Evolutionary conservation across 2,329 filamentous ascomycete genomes (phyloP), one percentile per base, ranked within the genome.

Genomic region (Didymella keratinophila): DNA sequence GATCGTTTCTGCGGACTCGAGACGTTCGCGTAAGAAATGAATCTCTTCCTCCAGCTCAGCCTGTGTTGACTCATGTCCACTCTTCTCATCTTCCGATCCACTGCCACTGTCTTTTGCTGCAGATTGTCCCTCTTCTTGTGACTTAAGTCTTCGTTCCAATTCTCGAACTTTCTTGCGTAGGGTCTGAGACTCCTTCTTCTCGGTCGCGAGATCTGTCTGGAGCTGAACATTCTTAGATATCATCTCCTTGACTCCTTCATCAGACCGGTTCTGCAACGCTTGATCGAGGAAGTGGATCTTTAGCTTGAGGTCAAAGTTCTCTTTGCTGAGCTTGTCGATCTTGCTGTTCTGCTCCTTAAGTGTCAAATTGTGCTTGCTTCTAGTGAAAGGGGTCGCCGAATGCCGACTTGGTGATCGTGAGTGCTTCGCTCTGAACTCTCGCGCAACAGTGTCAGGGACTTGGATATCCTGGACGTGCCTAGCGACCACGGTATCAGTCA

Each of bases 301-400:
- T 10, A 69, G 57, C 53, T 69, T 69, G 41, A 99, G 83, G 23
- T 92, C 92, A 74, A 98, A 99, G 73, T 99, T 99, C 76, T 99
- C 95, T 78, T 99, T 99, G 60, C 92, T 96, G 2, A 98, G 84
- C 58, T 93, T 88, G 77, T 99, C 95, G 64, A 99, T 97, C 14
- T 94, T 98, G 78, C 90, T 96, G 73, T 94, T 97, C 78, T 99
- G 95, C 78, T 99, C 95, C 76, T 97, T 98, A 39, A 99, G 81
- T 0, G 95, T 98, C 78, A 99, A 71, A 60, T 77, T 81, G 69
- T 72, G 76, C 66, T 77, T 79, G 62, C 69, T 75, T 7, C 74
- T 72, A 16, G 75, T 68, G 69, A 78, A 70, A 34, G 70, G 76
- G 34, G 70, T 78, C 25, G 70, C 76, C 56, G 70, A 70, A 58